Conservation (phyloP, 192 early-diverging fungal species). For the Pilobolus umbonatus region DNA sequence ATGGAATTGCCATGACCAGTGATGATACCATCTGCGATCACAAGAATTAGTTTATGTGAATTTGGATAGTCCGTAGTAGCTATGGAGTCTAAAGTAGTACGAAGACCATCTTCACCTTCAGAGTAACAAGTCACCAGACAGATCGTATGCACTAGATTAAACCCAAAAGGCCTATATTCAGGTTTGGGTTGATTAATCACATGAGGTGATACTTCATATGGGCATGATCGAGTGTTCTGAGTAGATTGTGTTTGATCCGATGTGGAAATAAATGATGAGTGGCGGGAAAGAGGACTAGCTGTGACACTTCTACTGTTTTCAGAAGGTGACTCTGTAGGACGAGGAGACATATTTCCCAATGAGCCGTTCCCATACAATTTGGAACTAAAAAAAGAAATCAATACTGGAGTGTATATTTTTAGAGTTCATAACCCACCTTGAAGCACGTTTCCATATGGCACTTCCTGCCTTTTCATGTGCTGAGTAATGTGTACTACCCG, state of each 20-base stretch:
- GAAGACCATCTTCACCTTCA: constrained; percentile 63
- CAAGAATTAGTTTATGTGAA: constrained; percentile 73
- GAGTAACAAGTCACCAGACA: constrained; percentile 77
- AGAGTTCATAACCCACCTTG: constrained; percentile 7
- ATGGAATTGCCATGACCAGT: constrained; percentile 69
- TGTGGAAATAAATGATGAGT: constrained; percentile 18
- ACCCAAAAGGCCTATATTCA: constrained; percentile 50
- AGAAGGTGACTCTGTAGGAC: background rate
- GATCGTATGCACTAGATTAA: constrained; percentile 57
- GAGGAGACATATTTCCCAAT: no score
- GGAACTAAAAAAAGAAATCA: no score
- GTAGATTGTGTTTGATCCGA: constrained; percentile 1
- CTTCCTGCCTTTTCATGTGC: constrained; percentile 18
- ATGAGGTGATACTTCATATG: constrained; percentile 33
- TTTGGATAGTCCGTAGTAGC: constrained; percentile 72
- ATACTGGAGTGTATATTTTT: background rate
- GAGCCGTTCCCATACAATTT: no score
- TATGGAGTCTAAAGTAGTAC: constrained; percentile 75
- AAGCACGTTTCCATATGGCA: constrained; percentile 21
- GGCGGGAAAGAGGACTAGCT: constrained; percentile 8
- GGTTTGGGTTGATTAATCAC: constrained; percentile 34
- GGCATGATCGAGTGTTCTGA: constrained; percentile 9
- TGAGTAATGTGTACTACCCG: constrained; percentile 25
- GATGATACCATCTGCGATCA: constrained; percentile 79
- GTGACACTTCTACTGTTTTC: constrained; percentile 9